A percentile compares a stretch with the other conserved stretches of the same genome.
Conservation (phyloP, 1,139 yeast genomes). For the Yamadazyma jaroonii region DNA sequence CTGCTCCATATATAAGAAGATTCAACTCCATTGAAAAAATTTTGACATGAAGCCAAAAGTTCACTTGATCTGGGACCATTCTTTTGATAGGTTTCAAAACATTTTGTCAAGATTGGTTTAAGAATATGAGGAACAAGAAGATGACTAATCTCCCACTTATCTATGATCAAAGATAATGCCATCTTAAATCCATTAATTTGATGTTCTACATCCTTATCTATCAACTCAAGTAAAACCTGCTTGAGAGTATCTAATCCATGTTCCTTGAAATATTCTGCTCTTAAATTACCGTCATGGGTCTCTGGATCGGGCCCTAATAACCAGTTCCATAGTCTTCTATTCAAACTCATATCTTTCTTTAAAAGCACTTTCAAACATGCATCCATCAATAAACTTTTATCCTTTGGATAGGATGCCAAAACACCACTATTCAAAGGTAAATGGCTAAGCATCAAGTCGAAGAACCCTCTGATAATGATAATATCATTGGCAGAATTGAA, state of each 20-base stretch:
- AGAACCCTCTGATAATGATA: constrained; percentile 83
- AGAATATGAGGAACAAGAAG: constrained; percentile 68
- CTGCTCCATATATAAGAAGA: constrained; percentile 69
- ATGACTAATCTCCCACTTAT: constrained; percentile 90
- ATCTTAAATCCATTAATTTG: constrained; percentile 58
- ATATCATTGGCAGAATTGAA: constrained; percentile 44
- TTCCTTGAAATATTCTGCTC: constrained; percentile 50
- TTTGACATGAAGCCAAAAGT: constrained; percentile 55
- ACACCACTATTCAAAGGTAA: constrained; percentile 64
- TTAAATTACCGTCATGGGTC: constrained; percentile 12
- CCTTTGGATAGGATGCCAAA: constrained; percentile 50
- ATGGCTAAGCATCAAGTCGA: constrained; percentile 72
- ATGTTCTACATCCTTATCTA: constrained; percentile 28
- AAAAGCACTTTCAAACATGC: constrained; percentile 68
- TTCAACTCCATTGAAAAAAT: constrained; percentile 84
- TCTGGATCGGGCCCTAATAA: constrained; percentile 66
- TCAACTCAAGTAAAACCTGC: constrained; percentile 50
- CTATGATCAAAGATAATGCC: constrained; percentile 67
- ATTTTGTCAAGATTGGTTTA: constrained; percentile 52
- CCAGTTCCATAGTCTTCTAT: constrained; percentile 92
- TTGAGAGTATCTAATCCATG: constrained; percentile 53
- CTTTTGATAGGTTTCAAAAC: constrained; percentile 16
- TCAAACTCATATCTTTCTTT: constrained; percentile 87
- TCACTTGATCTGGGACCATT: constrained; percentile 25
- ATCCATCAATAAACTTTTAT: constrained; percentile 56